A percentile compares a stretch with the other conserved stretches of the same genome.
Evolutionary conservation across 768 basidiomycete species (phyloP).

Genomic region (Suillus spraguei): DNA sequence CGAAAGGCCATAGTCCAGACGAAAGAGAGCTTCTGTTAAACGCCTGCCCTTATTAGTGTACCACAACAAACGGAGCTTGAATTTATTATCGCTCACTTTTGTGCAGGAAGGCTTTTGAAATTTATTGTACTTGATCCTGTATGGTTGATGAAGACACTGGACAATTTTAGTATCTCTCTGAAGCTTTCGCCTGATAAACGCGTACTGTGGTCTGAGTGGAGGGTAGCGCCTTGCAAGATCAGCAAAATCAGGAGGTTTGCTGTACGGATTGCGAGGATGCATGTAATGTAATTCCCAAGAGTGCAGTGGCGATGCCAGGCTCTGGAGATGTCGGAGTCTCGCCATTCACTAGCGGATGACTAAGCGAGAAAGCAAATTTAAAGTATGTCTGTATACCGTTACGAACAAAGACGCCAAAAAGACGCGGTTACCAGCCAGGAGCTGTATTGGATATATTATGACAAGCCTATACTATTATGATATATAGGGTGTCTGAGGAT

Average conservation of each 20-base stretch:
- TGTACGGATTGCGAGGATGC: constrained; percentile 55
- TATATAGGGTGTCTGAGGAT: too few relatives aligned
- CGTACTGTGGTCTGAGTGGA: constrained; percentile 57
- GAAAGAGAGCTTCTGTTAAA: constrained; percentile 78
- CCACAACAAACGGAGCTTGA: constrained; percentile 2
- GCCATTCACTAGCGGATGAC: too few relatives aligned
- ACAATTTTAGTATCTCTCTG: not conserved
- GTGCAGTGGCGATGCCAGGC: too few relatives aligned
- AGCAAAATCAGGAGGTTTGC: constrained; percentile 55
- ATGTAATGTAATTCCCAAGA: constrained; percentile 24
- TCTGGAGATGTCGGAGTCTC: too few relatives aligned
- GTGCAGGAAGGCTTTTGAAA: constrained; percentile 71
- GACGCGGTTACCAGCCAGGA: too few relatives aligned
- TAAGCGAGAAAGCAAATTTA: too few relatives aligned
- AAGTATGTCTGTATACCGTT: too few relatives aligned
- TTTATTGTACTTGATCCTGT: constrained; percentile 55
- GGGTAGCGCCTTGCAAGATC: constrained; percentile 59
- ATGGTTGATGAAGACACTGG: constrained; percentile 30
- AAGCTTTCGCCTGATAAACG: not conserved
- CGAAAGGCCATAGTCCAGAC: constrained; percentile 69
- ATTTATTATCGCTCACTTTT: constrained; percentile 49
- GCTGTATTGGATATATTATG: too few relatives aligned
- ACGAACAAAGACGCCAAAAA: too few relatives aligned
- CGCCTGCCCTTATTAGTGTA: constrained; percentile 46
- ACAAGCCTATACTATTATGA: too few relatives aligned